Conservation (phyloP, 2,329 filamentous ascomycete genomes). For the Aspergillus ochraceoroseus region DNA sequence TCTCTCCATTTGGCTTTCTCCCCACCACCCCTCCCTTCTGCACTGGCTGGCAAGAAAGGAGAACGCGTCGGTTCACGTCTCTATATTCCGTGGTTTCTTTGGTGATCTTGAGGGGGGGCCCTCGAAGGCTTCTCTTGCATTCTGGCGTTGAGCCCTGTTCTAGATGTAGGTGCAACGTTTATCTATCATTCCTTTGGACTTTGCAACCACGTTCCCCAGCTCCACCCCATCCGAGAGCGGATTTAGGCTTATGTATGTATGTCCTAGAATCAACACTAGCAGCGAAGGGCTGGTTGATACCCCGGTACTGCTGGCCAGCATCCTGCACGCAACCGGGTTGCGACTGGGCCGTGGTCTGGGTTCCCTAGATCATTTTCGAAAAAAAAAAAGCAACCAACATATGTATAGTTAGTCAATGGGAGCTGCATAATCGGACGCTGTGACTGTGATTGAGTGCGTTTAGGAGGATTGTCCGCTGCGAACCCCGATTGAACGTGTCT, state of each 20-base stretch:
- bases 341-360: neutral
- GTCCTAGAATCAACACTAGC: conserved; percentile 9
- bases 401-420: conserved; percentile 12
- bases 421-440: conserved; percentile 12
- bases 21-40: conserved; percentile 1
- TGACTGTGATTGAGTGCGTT: too few relatives aligned
- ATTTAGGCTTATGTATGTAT: conserved; percentile 5
- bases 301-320: conserved; percentile 8
- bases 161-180: conserved; percentile 11
- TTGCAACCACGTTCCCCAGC: conserved; percentile 7
- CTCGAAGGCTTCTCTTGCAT: neutral
- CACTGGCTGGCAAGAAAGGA: conserved; percentile 10
- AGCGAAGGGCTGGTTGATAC: conserved; percentile 7
- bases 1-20: conserved; percentile 3
- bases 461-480: conserved; percentile 2
- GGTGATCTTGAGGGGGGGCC: neutral
- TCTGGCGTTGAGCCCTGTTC: conserved; percentile 1
- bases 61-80: conserved; percentile 4
- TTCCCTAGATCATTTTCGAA: neutral
- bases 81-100: neutral
- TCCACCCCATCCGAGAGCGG: neutral
- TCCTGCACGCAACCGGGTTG: neutral
- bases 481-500: conserved; percentile 6
- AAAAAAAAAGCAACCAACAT: conserved; percentile 4
- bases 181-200: conserved; percentile 2